Conservation (phyloP, 2,329 filamentous ascomycete species). For the Helotiales sp. region DNA sequence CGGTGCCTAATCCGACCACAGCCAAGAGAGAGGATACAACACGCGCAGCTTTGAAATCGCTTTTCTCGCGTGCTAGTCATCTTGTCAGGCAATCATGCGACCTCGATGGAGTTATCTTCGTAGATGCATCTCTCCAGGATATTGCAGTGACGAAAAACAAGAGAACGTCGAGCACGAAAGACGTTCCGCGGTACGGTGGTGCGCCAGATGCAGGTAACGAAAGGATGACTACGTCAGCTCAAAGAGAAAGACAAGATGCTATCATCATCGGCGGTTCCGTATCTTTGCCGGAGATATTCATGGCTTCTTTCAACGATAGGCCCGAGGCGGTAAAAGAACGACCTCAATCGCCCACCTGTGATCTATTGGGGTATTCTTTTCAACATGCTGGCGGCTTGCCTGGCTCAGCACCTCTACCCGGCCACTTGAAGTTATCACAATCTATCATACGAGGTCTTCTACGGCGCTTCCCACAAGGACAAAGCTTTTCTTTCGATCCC, state of each 20-base stretch:
- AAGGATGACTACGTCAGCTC: too few relatives aligned
- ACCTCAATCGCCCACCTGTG: neutral
- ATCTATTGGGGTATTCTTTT: neutral
- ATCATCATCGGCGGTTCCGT: neutral
- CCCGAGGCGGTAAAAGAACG: neutral
- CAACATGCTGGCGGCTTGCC: neutral
- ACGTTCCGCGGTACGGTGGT: neutral
- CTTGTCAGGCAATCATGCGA: constrained; percentile 22
- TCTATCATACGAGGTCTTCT: constrained; percentile 19
- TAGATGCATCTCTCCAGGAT: constrained; percentile 23
- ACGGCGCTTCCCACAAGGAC: constrained; percentile 22
- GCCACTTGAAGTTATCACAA: constrained; percentile 6
- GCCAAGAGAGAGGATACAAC: constrained; percentile 1
- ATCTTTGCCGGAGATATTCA: neutral
- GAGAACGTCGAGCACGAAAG: neutral
- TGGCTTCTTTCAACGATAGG: neutral
- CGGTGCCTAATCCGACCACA: neutral
- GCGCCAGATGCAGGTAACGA: neutral
- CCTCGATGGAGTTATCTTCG: constrained; percentile 24
- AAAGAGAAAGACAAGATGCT: neutral
- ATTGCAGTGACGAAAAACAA: neutral
- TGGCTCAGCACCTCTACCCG: neutral
- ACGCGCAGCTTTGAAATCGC: constrained; percentile 3
- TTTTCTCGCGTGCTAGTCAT: constrained; percentile 24
- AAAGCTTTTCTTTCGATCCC: constrained; percentile 1